Conservation (phyloP, 2,329 filamentous ascomycete species). For the Talaromyces sp. region DNA sequence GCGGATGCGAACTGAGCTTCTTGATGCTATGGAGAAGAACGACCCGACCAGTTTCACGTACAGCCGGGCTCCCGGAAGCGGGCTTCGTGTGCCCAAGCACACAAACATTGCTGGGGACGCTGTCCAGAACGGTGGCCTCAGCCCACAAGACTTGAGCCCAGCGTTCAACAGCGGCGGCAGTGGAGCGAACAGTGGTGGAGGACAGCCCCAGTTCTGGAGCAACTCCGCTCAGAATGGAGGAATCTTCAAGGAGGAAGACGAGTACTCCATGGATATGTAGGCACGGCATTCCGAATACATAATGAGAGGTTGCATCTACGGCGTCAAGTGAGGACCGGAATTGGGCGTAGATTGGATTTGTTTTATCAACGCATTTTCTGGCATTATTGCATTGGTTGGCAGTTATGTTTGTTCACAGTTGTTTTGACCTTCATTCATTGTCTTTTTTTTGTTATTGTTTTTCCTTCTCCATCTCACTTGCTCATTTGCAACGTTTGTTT, state of each 20-base stretch:
- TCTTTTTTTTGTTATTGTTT: background rate
- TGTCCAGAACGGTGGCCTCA: conserved; percentile 49
- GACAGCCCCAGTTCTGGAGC: conserved; percentile 52
- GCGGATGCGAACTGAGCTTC: conserved; percentile 89
- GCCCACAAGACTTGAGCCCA: conserved; percentile 59
- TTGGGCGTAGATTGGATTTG: conserved; percentile 37
- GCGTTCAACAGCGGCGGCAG: conserved; percentile 69
- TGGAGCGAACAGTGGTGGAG: conserved; percentile 48
- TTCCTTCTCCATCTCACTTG: background rate
- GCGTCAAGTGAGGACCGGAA: conserved; percentile 30
- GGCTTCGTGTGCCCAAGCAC: conserved; percentile 85
- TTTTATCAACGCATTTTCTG: conserved; percentile 25
- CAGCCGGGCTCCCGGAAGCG: conserved; percentile 75
- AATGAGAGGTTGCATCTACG: conserved; percentile 25
- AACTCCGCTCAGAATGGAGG: conserved; percentile 52
- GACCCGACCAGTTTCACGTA: conserved; percentile 74
- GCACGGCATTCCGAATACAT: conserved; percentile 8
- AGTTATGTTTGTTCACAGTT: conserved; percentile 13
- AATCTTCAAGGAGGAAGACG: conserved; percentile 91
- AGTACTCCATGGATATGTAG: conserved; percentile 74
- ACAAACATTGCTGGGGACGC: conserved; percentile 86
- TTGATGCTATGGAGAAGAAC: conserved; percentile 80
- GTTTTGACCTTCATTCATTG: background rate
- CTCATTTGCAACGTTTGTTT: background rate
- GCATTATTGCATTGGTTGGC: conserved; percentile 28